Evolutionary conservation across 2,329 filamentous ascomycete species (phyloP).

Genomic region (Bipolaris sorokiniana): DNA sequence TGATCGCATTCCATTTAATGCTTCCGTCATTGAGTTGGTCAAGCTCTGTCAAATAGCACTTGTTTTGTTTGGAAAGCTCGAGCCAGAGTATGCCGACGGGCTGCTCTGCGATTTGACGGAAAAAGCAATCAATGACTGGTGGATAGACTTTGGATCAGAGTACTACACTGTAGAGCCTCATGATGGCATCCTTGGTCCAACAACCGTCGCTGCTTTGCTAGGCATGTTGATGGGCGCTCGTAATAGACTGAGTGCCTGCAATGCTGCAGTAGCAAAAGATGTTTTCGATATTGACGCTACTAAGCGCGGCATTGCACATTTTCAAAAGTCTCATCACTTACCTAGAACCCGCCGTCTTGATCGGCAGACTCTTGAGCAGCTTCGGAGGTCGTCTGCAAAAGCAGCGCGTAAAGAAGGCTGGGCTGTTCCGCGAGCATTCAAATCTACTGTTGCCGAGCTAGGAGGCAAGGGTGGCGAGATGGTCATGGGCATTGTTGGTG

Average conservation of each 20-base stretch:
- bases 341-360: slow-evolving; percentile 80
- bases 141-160: slow-evolving; percentile 90
- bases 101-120: slow-evolving; percentile 93
- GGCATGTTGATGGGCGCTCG: slow-evolving; percentile 88
- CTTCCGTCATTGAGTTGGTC: slow-evolving; percentile 84
- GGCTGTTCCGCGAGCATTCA: slow-evolving; percentile 91
- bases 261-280: slow-evolving; percentile 86
- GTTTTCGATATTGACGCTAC: slow-evolving; percentile 84
- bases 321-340: slow-evolving; percentile 88
- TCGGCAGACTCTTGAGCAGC: slow-evolving; percentile 77
- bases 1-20: slow-evolving; percentile 77
- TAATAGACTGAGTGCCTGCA: slow-evolving; percentile 84
- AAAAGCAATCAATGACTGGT: slow-evolving; percentile 89
- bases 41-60: slow-evolving; percentile 90
- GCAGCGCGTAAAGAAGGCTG: slow-evolving; percentile 87
- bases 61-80: slow-evolving; percentile 83
- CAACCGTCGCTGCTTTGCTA: slow-evolving; percentile 84
- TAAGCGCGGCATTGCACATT: slow-evolving; percentile 82
- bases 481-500: slow-evolving; percentile 90
- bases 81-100: slow-evolving; percentile 89
- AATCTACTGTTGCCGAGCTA: slow-evolving; percentile 91
- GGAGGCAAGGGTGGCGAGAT: slow-evolving; percentile 93
- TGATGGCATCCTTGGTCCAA: slow-evolving; percentile 90
- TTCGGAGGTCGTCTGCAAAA: slow-evolving; percentile 87
- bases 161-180: slow-evolving; percentile 91